Evolutionary conservation across 805 yeast species (phyloP).

Genomic region (Saccharomyces jurei): DNA sequence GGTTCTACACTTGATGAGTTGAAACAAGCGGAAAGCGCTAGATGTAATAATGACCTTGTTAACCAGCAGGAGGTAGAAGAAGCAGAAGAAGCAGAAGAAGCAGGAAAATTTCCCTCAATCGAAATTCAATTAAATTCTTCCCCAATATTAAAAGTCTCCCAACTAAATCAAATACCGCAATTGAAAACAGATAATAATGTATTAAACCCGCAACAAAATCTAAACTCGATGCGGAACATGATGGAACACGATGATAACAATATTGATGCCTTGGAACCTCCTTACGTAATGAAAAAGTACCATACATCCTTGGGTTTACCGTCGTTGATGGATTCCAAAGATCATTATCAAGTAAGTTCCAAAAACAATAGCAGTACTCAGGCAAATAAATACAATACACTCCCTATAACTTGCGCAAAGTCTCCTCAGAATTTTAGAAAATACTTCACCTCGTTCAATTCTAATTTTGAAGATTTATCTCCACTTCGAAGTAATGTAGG

Average conservation of each 20-base stretch:
- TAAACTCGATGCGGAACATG: neutral
- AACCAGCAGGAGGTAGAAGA: neutral
- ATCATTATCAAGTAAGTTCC: neutral
- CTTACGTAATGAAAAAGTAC: slow-evolving; percentile 8
- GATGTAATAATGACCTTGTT: neutral
- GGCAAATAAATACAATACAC: slow-evolving; percentile 1
- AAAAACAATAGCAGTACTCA: neutral
- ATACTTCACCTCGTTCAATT: slow-evolving; percentile 29
- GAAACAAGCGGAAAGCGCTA: slow-evolving; percentile 29
- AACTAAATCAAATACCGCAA: neutral
- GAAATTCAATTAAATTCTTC: neutral
- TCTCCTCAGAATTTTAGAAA: slow-evolving; percentile 23
- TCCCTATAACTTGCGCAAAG: slow-evolving; percentile 4
- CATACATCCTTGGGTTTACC: slow-evolving; percentile 8
- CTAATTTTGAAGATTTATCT: slow-evolving; percentile 27
- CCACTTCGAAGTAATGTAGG: slow-evolving; percentile 12
- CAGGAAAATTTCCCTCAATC: neutral
- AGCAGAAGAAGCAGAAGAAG: neutral
- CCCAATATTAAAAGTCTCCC: neutral
- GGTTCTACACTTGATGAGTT: slow-evolving; percentile 90
- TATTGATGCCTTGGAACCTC: slow-evolving; percentile 7
- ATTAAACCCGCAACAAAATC: neutral
- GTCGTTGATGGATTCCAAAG: slow-evolving; percentile 1
- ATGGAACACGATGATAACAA: slow-evolving; percentile 1
- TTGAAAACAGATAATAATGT: neutral